Evolutionary conservation across 2,329 filamentous ascomycete species (phyloP), one percentile per base, ranked within the genome.

Genomic region (Colletotrichum ledebouriae): DNA sequence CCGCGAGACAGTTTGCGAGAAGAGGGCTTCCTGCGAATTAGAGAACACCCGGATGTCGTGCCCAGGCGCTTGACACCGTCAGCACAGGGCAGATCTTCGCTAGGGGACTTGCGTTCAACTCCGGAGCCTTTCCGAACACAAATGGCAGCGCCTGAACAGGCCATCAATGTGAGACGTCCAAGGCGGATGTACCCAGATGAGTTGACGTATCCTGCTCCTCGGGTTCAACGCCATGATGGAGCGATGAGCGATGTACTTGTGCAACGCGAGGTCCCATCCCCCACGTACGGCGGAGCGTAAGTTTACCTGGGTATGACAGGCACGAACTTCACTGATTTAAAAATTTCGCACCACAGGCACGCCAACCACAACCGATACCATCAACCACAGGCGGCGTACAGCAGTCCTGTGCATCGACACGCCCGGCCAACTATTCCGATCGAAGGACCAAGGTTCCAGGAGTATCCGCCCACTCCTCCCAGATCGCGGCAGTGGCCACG

Each of bases 401-500:
- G 56, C n/a, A 39, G 52, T 22, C 55, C 66, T 3, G 61, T 66
- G 20, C 17, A 69, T 47, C 66, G 56, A 22, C 62, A 66, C n/a
- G 49, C 55, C 15, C 41, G 42, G 17, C 55, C 56, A 34, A 22
- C 33, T 11, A 37, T 15, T 25, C 37, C 25, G 15, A 17, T 34
- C 4, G 56, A 59, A 4, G 56, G 44, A 5, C 47, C 34, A 12
- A 53, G 41, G 12, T 50, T 52, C 63, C 64, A 63, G 62, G 70
- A 42, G 47, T 70, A 74, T 44, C 47, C 53, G 17, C 67, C 71
- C 44, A 64, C 71, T 20, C 71, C 66, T 3, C 62, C 64, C 46
- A n/a, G 59, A 41, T 71, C 66, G 56, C 69, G 69, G 11, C 69
- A 71, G 50, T 73, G 73, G 58, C 70, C 71, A 13, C 72, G 70